Evolutionary conservation across 345 rosid genomes (phyloP).

Genomic region (Bruguiera gymnorhiza): DNA sequence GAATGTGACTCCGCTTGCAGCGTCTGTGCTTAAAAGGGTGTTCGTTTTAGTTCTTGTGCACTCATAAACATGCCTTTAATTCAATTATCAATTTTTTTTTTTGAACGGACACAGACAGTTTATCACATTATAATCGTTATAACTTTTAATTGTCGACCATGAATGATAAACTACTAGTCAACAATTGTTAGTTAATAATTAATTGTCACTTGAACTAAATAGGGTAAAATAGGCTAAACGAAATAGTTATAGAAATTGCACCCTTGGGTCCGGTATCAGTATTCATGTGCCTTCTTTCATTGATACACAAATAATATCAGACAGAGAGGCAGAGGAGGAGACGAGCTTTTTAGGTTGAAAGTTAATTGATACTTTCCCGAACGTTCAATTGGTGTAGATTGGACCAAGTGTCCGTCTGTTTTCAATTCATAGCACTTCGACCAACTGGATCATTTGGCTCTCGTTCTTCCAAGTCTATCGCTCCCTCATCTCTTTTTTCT

Average conservation of each 20-base stretch:
- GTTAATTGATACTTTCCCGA: neutral
- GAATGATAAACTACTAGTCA: too few relatives aligned
- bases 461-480: constrained; percentile 36
- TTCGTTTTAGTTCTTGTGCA: too few relatives aligned
- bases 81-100: too few relatives aligned
- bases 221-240: too few relatives aligned
- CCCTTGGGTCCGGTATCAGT: constrained; percentile 24
- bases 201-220: too few relatives aligned
- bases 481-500: constrained; percentile 17
- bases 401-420: constrained; percentile 12
- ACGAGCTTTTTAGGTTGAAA: neutral
- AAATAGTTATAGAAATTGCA: neutral
- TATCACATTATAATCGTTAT: too few relatives aligned
- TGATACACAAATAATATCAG: constrained; percentile 6
- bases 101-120: too few relatives aligned
- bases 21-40: constrained; percentile 37
- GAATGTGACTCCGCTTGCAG: constrained; percentile 40
- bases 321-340: neutral
- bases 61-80: too few relatives aligned
- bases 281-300: constrained; percentile 31
- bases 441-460: constrained; percentile 34
- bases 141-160: too few relatives aligned
- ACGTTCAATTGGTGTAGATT: constrained; percentile 27
- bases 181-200: too few relatives aligned
- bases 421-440: neutral